phyloP scores from a whole-genome alignment of 345 rosid species.

The Populus simonii region DNA sequence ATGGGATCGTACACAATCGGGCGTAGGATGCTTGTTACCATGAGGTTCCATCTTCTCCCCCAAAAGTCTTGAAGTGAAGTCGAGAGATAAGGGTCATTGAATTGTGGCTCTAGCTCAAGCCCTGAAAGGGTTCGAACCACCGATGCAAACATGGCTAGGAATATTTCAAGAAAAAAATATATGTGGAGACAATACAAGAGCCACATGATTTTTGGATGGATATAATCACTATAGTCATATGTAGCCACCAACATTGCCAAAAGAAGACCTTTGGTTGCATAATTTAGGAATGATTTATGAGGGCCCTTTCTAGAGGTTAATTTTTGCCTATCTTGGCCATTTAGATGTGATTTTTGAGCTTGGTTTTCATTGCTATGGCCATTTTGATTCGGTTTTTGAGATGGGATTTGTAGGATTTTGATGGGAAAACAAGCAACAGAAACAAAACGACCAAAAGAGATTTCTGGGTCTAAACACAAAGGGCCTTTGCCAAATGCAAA shows the following conservation, averaged over 20 bases:
- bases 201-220: conserved; percentile 32
- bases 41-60: conserved; percentile 29
- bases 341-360: conserved; percentile 3
- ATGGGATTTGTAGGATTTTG: conserved; percentile 35
- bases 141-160: conserved; percentile 34
- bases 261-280: conserved; percentile 36
- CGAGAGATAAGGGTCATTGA: conserved; percentile 49
- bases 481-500: conserved; percentile 19
- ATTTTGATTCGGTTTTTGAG: conserved; percentile 8
- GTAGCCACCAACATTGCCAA: conserved; percentile 23
- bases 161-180: conserved; percentile 46
- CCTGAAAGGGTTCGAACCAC: conserved; percentile 31
- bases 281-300: conserved; percentile 4
- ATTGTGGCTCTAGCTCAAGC: conserved; percentile 50
- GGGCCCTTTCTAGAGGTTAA: neutral
- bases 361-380: neutral
- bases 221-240: conserved; percentile 24
- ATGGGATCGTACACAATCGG: conserved; percentile 20
- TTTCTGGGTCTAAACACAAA: conserved; percentile 12
- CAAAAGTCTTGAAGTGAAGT: conserved; percentile 25
- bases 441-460: conserved; percentile 43
- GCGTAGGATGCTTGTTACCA: conserved; percentile 15
- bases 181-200: conserved; percentile 41
- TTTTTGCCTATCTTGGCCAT: too few relatives aligned
- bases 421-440: conserved; percentile 56